Evolutionary conservation across 2,329 filamentous ascomycete species (phyloP).

Genomic region (Ophiostoma ips): DNA sequence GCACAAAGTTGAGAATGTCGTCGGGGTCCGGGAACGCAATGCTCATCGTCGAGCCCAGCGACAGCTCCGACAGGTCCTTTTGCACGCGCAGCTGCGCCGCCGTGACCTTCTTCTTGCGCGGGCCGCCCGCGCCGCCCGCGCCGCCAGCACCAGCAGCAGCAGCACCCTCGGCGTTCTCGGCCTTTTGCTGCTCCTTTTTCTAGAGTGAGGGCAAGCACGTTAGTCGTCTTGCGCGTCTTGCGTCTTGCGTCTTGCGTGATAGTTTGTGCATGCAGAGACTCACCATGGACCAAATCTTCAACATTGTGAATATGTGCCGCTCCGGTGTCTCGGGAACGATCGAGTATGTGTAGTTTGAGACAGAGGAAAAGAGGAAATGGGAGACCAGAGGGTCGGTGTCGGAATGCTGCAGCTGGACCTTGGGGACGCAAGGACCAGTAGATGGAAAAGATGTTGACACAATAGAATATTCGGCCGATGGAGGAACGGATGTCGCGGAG

Average conservation of each 20-base stretch:
- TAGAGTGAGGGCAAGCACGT: slow-evolving; percentile 22
- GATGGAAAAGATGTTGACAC: no score
- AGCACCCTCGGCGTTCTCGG: slow-evolving; percentile 63
- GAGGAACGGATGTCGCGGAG: no score
- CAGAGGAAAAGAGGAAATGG: no score
- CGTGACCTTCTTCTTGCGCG: slow-evolving; percentile 92
- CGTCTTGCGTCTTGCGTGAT: no score
- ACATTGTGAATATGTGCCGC: slow-evolving; percentile 48
- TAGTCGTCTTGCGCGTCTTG: not conserved
- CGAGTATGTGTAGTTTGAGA: not conserved
- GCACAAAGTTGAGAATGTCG: slow-evolving; percentile 72
- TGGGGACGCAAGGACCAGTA: no score
- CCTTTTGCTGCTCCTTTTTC: slow-evolving; percentile 95
- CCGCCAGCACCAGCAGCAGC: slow-evolving; percentile 44
- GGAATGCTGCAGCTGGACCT: no score
- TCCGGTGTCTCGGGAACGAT: not conserved
- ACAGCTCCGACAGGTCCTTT: slow-evolving; percentile 77
- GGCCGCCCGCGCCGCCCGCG: slow-evolving; percentile 22
- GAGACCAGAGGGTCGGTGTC: no score
- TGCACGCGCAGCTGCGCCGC: slow-evolving; percentile 90
- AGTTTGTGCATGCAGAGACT: not conserved
- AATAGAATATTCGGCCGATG: no score
- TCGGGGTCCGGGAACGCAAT: slow-evolving; percentile 71
- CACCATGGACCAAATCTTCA: slow-evolving; percentile 99
- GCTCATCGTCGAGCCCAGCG: slow-evolving; percentile 65